Evolutionary conservation across 257 asterid genomes (phyloP).

Genomic region (Anisodus acutangulus): DNA sequence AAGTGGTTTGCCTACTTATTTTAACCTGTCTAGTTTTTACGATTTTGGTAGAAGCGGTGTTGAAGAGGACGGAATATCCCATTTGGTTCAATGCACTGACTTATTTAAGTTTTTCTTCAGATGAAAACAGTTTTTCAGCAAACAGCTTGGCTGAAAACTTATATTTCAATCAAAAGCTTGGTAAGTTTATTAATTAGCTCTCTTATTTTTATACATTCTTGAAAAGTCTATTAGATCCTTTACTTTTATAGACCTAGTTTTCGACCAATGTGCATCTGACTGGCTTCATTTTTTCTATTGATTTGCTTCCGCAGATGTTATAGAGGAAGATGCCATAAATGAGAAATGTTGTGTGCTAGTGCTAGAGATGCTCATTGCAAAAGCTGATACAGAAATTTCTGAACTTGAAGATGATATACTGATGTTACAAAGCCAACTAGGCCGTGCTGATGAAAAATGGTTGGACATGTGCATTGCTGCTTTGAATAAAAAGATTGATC

Average conservation of each 20-base stretch:
- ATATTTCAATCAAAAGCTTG: slow-evolving; percentile 27
- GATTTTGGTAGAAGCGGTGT: slow-evolving; percentile 16
- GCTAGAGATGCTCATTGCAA: slow-evolving; percentile 49
- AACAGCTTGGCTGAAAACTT: slow-evolving; percentile 18
- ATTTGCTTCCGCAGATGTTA: slow-evolving; percentile 47
- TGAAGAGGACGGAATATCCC: background rate
- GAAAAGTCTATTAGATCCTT: background rate
- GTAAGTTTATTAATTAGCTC: slow-evolving; percentile 20
- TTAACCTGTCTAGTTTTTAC: background rate
- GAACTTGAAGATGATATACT: slow-evolving; percentile 58
- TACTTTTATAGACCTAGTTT: background rate
- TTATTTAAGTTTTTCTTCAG: slow-evolving; percentile 27
- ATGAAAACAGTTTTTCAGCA: background rate
- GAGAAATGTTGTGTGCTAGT: slow-evolving; percentile 56
- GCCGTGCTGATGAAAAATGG: slow-evolving; percentile 53
- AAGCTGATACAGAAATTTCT: slow-evolving; percentile 54
- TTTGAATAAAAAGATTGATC: slow-evolving; percentile 46
- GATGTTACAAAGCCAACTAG: slow-evolving; percentile 51
- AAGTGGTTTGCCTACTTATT: slow-evolving; percentile 20
- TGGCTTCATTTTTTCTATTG: slow-evolving; percentile 26
- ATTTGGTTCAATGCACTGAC: slow-evolving; percentile 26
- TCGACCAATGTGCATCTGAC: background rate
- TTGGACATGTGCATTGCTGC: slow-evolving; percentile 42
- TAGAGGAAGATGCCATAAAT: slow-evolving; percentile 64
- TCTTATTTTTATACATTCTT: background rate